A percentile compares a stretch with the other conserved stretches of the same genome.
These are phyloP conservation scores for Metschnikowia chrysomelidarum DNA, from an alignment of 805 yeast genomes.

Conservation along the genomic window DNA sequence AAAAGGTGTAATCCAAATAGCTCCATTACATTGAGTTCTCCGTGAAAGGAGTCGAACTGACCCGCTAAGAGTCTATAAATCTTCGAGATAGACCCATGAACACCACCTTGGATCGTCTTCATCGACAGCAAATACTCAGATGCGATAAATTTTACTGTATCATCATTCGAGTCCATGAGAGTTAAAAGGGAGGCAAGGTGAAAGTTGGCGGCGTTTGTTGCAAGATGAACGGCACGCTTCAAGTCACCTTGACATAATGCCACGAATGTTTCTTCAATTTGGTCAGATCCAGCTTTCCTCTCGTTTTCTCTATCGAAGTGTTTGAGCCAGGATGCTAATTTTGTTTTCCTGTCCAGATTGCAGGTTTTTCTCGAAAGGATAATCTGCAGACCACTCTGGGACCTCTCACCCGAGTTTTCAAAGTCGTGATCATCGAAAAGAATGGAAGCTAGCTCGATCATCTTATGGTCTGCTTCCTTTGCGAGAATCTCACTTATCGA, in stretches of 20 bases:
- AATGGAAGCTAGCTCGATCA: slow-evolving; percentile 60
- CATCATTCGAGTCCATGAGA: slow-evolving; percentile 68
- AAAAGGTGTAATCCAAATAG: slow-evolving; percentile 57
- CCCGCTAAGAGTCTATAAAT: slow-evolving; percentile 68
- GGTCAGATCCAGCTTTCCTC: slow-evolving; percentile 25
- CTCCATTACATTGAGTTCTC: slow-evolving; percentile 63
- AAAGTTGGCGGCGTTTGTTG: slow-evolving; percentile 58
- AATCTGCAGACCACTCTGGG: too few species aligned
- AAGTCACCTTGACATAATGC: slow-evolving; percentile 55
- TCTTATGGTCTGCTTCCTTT: slow-evolving; percentile 23
- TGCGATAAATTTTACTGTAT: slow-evolving; percentile 55
- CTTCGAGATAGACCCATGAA: slow-evolving; percentile 55
- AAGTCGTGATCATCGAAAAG: slow-evolving; percentile 43
- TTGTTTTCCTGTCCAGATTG: slow-evolving; percentile 36
- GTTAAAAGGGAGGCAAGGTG: slow-evolving; percentile 74
- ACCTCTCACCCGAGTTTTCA: neutral
- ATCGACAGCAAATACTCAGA: slow-evolving; percentile 63
- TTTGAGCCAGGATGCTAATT: slow-evolving; percentile 58
- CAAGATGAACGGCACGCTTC: slow-evolving; percentile 57
- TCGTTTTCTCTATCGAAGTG: slow-evolving; percentile 28
- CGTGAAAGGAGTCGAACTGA: slow-evolving; percentile 35
- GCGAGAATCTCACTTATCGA: slow-evolving; percentile 17
- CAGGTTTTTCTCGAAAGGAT: slow-evolving; percentile 19
- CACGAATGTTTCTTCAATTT: slow-evolving; percentile 51
- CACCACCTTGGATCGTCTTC: slow-evolving; percentile 44